Conservation (phyloP, 2,329 filamentous ascomycete species). For the Calcarisporium arbuscula region DNA sequence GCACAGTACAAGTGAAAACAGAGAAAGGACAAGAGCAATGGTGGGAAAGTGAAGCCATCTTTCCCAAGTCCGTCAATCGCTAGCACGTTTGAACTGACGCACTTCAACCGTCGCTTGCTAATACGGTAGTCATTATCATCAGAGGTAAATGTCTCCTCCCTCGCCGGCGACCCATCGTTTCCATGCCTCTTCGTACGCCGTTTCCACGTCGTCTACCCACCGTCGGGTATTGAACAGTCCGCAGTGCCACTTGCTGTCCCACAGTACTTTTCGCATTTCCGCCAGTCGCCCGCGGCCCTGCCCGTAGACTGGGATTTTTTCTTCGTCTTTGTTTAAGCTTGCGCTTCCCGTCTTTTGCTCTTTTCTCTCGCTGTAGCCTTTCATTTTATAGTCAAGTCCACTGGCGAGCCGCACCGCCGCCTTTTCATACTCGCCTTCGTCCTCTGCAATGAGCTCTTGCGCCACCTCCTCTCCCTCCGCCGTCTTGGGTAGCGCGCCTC, state of each 20-base stretch:
- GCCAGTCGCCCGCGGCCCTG: conserved; percentile 63
- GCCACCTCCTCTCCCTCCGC: conserved; percentile 62
- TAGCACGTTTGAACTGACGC: too few relatives aligned
- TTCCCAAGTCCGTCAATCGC: too few relatives aligned
- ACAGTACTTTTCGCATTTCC: conserved; percentile 75
- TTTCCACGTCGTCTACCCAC: conserved; percentile 87
- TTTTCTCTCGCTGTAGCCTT: conserved; percentile 30
- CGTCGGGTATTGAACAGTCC: conserved; percentile 84
- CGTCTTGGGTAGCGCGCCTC: conserved; percentile 73
- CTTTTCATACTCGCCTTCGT: conserved; percentile 79
- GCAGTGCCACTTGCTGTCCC: conserved; percentile 77
- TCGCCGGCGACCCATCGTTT: conserved; percentile 76
- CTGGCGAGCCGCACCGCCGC: conserved; percentile 63
- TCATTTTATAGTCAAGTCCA: conserved; percentile 52
- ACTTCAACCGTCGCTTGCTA: too few relatives aligned
- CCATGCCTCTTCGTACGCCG: conserved; percentile 86
- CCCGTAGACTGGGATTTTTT: too few relatives aligned
- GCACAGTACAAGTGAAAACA: too few relatives aligned
- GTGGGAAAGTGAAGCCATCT: too few relatives aligned
- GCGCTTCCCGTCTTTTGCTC: conserved; percentile 27
- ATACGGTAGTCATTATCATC: too few relatives aligned
- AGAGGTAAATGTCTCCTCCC: conserved; percentile 88
- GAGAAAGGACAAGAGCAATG: too few relatives aligned
- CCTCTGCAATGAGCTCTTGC: conserved; percentile 67
- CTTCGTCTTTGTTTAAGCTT: too few relatives aligned